These are phyloP conservation scores for Picea glauca DNA, from an alignment of 75 land plant species.

Conservation along the genomic window DNA sequence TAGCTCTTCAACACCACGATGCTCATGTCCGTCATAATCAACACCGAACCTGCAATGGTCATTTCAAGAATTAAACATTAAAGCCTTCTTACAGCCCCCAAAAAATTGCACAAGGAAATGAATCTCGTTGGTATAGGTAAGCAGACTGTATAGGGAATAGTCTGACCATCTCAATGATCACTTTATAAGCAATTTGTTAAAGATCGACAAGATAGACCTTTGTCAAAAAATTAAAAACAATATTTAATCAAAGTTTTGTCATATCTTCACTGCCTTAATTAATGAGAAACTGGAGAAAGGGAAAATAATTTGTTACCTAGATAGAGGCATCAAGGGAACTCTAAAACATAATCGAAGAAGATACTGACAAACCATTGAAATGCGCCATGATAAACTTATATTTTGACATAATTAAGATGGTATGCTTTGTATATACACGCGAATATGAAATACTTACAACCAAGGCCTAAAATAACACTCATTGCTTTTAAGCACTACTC, in stretches of 20 bases:
- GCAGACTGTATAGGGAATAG: not conserved
- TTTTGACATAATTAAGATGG: not conserved
- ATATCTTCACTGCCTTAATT: no score
- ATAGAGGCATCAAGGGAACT: no score
- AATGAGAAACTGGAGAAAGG: no score
- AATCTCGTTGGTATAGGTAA: not conserved
- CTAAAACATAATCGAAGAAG: no score
- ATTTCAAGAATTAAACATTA: not conserved
- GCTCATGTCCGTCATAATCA: conserved; percentile 29
- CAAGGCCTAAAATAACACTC: not conserved
- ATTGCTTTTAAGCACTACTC: not conserved
- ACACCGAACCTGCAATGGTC: conserved; percentile 40
- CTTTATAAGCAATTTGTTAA: not conserved
- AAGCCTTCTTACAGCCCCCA: not conserved
- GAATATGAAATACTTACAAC: not conserved
- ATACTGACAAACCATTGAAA: not conserved
- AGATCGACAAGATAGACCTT: not conserved
- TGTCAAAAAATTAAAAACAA: not conserved
- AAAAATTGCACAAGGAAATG: not conserved
- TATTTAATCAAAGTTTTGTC: no score
- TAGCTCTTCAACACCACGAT: conserved; percentile 23
- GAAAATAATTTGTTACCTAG: no score
- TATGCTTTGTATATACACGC: not conserved
- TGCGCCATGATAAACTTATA: not conserved
- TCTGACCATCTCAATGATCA: not conserved